Percentiles rank a stretch among this genome's conserved stretches.
phyloP scores from a whole-genome alignment of 1,284 basidiomycete genomes.

The Papiliotrema fonsecae region DNA sequence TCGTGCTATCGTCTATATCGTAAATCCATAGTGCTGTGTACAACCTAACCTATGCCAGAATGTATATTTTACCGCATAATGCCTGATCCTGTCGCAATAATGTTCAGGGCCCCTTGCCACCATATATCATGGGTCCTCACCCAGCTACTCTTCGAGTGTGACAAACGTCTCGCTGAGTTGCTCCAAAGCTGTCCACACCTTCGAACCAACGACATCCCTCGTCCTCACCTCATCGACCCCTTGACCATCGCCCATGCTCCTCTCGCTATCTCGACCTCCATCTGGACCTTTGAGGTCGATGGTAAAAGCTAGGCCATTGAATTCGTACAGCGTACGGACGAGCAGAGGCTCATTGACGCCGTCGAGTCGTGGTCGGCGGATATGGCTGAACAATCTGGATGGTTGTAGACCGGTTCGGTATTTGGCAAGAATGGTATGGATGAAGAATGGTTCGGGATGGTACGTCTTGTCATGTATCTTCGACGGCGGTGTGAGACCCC shows the following conservation, averaged over 20 bases:
- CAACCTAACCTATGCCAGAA: too few relatives aligned
- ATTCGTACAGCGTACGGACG: slow-evolving; percentile 42
- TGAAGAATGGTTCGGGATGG: slow-evolving; percentile 48
- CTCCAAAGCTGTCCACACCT: slow-evolving; percentile 22
- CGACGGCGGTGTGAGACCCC: slow-evolving; percentile 41
- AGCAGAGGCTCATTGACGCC: slow-evolving; percentile 38
- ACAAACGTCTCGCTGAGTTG: slow-evolving; percentile 13
- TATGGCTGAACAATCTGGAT: slow-evolving; percentile 41
- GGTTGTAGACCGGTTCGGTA: slow-evolving; percentile 42
- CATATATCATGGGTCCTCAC: too few relatives aligned
- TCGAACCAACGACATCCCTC: slow-evolving; percentile 23
- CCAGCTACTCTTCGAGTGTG: slow-evolving; percentile 7
- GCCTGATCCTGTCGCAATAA: too few relatives aligned
- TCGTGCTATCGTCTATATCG: too few relatives aligned
- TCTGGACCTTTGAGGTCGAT: slow-evolving; percentile 43
- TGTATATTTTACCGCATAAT: too few relatives aligned
- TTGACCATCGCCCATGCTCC: slow-evolving; percentile 39
- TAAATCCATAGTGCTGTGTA: too few relatives aligned
- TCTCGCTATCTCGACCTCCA: slow-evolving; percentile 29
- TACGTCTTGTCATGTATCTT: slow-evolving; percentile 32
- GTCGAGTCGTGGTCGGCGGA: slow-evolving; percentile 37
- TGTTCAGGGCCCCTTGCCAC: too few relatives aligned
- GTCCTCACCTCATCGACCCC: slow-evolving; percentile 30
- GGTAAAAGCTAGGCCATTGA: slow-evolving; percentile 43
- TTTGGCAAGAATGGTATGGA: slow-evolving; percentile 51